Evolutionary conservation across 169 alveolate genomes (phyloP), one percentile per base, ranked within the genome.

Genomic region (Pseudocohnilembus persalinus): DNA sequence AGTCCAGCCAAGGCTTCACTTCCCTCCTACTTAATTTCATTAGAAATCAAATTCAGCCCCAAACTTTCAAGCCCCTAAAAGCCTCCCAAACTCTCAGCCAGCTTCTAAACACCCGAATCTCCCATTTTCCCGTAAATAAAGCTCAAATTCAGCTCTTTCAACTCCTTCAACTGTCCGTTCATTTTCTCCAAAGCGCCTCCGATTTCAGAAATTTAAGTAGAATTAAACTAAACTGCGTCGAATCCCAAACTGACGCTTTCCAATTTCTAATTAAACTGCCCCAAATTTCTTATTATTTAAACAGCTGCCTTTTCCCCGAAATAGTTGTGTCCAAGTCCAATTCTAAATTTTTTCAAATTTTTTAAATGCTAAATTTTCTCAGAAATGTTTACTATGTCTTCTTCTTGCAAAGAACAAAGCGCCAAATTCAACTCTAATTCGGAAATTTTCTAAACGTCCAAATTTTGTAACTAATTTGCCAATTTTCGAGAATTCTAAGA

Each of bases 91-190:
- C 84, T 76, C 0, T 79, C 76, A 49, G 31, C 6, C 20, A 79
- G 28, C n/a, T 31, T 25, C 63, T 34, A 29, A 28, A 72, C 49
- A 25, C 84, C 84, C 30, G n/a, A 31, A 79, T 79, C 84, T 72
- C 64, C 31, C 30, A 79, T 79, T 31, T 63, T 79, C 63, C 64
- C 49, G 76, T 79, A 73, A 31, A 79, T 79, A 24, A 79, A 33
- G 35, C 75, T 34, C 26, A 79, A 64, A 33, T 74, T 29, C 33
- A 79, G 31, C 11, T 33, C 28, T 1, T 29, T 79, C 34, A 79
- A 25, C 15, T 31, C n/a, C n/a, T n/a, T 64, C 26, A 34, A 33
- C 35, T 77, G 27, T 11, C 74, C 68, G 24, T 49, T 49, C 68
- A 49, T 49, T n/a, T 0, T 26, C 31, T 63, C 0, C 16, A 64